Evolutionary conservation across 2,329 filamentous ascomycete genomes (phyloP).

Genomic region (Fusarium sp.): DNA sequence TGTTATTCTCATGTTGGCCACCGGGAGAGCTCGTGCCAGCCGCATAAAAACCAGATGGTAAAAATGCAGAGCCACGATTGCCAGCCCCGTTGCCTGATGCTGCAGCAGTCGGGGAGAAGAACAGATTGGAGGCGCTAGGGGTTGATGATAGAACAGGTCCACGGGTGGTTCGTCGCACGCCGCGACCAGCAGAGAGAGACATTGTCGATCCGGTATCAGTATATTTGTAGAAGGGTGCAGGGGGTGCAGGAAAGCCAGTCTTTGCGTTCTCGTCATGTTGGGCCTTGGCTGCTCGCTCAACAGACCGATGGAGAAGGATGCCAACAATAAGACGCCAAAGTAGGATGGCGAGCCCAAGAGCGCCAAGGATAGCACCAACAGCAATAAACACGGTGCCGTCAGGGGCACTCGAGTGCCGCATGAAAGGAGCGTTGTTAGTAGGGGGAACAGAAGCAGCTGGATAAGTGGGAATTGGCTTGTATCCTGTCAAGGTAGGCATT

Average conservation of each 20-base stretch:
- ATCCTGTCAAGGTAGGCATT: conserved; percentile 55
- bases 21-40: conserved; percentile 65
- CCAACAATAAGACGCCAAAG: conserved; percentile 89
- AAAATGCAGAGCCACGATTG: conserved; percentile 78
- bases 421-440: conserved; percentile 86
- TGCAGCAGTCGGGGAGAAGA: conserved; percentile 93
- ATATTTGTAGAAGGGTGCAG: conserved; percentile 72
- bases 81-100: conserved; percentile 69
- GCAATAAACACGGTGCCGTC: conserved; percentile 97
- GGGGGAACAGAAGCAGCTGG: conserved; percentile 82
- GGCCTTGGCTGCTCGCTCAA: conserved; percentile 83
- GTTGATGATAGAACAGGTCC: conserved; percentile 63
- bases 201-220: conserved; percentile 66
- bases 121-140: conserved; percentile 76
- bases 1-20: conserved; percentile 60
- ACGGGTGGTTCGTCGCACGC: conserved; percentile 60
- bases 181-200: conserved; percentile 60
- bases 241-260: conserved; percentile 66
- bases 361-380: conserved; percentile 87
- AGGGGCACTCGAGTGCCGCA: conserved; percentile 85
- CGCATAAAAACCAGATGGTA: conserved; percentile 92
- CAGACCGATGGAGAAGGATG: conserved; percentile 90
- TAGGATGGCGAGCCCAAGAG: conserved; percentile 82
- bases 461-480: conserved; percentile 61
- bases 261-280: conserved; percentile 77